Evolutionary conservation across 2,329 filamentous ascomycete species (phyloP), one percentile per base, ranked within the genome.

Genomic region (Pseudocercospora pini-densiflorae): DNA sequence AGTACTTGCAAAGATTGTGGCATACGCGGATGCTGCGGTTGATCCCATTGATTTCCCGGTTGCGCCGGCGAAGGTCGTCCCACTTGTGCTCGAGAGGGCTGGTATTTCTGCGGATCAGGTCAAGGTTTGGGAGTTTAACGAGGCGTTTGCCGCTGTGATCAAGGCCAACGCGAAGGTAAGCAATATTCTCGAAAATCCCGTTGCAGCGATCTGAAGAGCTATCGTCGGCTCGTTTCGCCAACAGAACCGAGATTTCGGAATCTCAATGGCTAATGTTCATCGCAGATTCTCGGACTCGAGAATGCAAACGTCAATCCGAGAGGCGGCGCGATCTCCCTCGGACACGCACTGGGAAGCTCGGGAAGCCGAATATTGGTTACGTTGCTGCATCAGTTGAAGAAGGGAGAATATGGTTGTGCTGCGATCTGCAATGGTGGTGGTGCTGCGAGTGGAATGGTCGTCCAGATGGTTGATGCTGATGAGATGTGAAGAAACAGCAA

Each of bases 351-450:
- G 1, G 94, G 94, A 19, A 97, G 93, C 85, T 97, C 94, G 0
- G 94, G 94, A 14, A 94, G 93, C 24, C 88, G 94, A 68, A 97
- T 98, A 71, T 82, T 98, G 66, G 93, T 93, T 1, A 97, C 94
- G 0, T 81, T 98, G 68, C 84, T 98, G 68, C 94, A 98, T 80
- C 94, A 97, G 81, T 84, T 98, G 68, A 90, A 96, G 83, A 89
- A 90, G 47, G 94, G 94, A 40, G 92, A 99, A 82, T 98, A 97
- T 77, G 95, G 95, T 62, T 92, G 94, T 71, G 95, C 94, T 16
- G 94, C 94, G 2, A 98, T 99, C 68, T 98, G 95, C 83, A 99
- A 99, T 75, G 95, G 95, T 54, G 95, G 95, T 49, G 95, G 95
- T 66, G 94, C 93, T 14, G 92, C 94, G 0, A 94, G 92, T 9